These are phyloP conservation scores for Cubamyces lactineus DNA, from an alignment of 768 basidiomycete genomes.

Conservation along the genomic window DNA sequence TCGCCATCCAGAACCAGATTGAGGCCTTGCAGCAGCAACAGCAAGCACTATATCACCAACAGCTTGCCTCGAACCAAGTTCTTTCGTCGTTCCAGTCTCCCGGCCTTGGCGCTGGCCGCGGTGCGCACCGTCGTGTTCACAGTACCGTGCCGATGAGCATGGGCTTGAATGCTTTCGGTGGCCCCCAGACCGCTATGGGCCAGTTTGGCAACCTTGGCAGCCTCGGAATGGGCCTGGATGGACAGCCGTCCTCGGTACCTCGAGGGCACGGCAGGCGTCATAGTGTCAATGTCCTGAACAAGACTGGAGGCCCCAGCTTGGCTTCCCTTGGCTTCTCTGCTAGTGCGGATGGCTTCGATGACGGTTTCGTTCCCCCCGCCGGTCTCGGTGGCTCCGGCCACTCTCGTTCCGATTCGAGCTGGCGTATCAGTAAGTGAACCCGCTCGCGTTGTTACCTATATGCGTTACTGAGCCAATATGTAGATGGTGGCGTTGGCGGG, in stretches of 20 bases:
- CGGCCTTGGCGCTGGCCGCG: constrained; percentile 67
- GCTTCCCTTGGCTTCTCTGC: constrained; percentile 54
- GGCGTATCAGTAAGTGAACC: constrained; percentile 79
- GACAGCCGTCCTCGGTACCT: constrained; percentile 65
- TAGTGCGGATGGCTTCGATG: constrained; percentile 74
- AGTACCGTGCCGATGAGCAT: constrained; percentile 74
- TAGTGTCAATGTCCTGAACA: constrained; percentile 91
- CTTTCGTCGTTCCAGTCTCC: constrained; percentile 75
- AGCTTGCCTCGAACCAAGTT: constrained; percentile 86
- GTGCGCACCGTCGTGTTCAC: constrained; percentile 79
- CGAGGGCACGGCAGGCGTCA: constrained; percentile 88
- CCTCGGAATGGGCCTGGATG: constrained; percentile 58
- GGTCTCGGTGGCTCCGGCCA: constrained; percentile 67
- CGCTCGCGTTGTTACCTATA: neutral
- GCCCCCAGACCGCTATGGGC: constrained; percentile 61
- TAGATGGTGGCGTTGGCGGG: constrained; percentile 78
- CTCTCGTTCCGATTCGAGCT: constrained; percentile 80
- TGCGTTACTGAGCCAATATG: constrained; percentile 10
- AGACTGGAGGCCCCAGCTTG: constrained; percentile 50
- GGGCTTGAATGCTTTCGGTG: constrained; percentile 45
- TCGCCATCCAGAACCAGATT: constrained; percentile 88
- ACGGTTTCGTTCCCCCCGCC: constrained; percentile 70
- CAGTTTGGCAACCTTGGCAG: constrained; percentile 63
- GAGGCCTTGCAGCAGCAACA: constrained; percentile 91
- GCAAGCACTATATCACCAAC: constrained; percentile 86